These are phyloP conservation scores for Zostera marina DNA, from an alignment of 116 monocot genomes.

Conservation along the genomic window DNA sequence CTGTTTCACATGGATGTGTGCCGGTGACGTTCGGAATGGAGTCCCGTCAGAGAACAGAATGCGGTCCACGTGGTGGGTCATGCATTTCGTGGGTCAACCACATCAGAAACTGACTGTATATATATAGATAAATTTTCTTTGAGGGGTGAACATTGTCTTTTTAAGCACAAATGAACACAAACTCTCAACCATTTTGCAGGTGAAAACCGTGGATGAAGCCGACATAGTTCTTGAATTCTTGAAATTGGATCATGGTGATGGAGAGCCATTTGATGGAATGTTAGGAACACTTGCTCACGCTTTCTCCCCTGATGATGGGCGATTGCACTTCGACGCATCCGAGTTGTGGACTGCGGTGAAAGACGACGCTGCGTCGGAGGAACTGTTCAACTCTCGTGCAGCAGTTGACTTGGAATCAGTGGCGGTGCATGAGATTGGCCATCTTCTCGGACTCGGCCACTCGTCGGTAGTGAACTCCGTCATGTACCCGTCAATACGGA, in stretches of 20 bases:
- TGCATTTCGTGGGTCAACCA: too few species aligned
- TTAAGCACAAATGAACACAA: background rate
- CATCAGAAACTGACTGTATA: too few species aligned
- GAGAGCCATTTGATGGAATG: conserved; percentile 62
- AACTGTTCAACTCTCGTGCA: conserved; percentile 4
- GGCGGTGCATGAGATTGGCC: conserved; percentile 82
- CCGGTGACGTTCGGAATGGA: too few species aligned
- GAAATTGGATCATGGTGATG: conserved; percentile 60
- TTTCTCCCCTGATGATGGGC: conserved; percentile 63
- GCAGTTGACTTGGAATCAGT: conserved; percentile 80
- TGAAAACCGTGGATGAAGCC: background rate
- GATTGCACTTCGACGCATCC: conserved; percentile 62
- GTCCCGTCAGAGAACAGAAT: too few species aligned
- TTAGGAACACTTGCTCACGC: conserved; percentile 68
- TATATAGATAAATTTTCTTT: too few species aligned
- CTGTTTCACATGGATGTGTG: too few species aligned
- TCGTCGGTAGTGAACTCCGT: conserved; percentile 40
- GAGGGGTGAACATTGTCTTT: background rate
- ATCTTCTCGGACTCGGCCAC: conserved; percentile 70
- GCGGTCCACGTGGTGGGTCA: too few species aligned
- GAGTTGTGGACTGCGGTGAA: conserved; percentile 40
- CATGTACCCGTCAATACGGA: conserved; percentile 53
- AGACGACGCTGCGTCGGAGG: conserved; percentile 20
- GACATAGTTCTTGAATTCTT: conserved; percentile 66
- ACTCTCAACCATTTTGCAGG: background rate